Evolutionary conservation across 305 asterid genomes (phyloP).

Genomic region (Fraxinus ornus): DNA sequence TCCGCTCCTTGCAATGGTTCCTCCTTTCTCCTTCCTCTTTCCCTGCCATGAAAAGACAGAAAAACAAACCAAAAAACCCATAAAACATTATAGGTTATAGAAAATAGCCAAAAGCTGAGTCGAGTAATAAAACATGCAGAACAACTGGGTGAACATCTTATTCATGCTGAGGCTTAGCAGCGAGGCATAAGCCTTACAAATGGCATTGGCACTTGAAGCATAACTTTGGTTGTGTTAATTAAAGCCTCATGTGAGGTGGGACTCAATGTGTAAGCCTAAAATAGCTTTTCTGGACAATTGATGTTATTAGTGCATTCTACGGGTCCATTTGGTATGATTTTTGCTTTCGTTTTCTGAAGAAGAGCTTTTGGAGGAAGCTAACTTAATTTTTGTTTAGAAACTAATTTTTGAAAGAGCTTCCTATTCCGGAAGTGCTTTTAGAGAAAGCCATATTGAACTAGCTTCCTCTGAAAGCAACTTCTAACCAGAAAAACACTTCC

Average conservation of each 20-base stretch:
- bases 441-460: no score
- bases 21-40: background rate
- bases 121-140: background rate
- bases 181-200: background rate
- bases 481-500: no score
- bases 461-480: no score
- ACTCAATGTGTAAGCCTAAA: background rate
- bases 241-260: background rate
- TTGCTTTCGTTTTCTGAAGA: no score
- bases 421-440: no score
- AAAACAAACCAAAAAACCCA: background rate
- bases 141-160: background rate
- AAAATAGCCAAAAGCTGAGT: background rate
- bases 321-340: no score
- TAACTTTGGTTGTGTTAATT: background rate
- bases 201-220: background rate
- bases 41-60: background rate
- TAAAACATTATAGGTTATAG: background rate
- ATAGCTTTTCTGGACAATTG: background rate
- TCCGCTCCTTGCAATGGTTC: background rate
- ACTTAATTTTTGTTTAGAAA: no score
- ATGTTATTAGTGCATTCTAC: background rate
- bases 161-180: background rate
- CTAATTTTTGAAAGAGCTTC: no score
- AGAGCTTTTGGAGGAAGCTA: no score